Base-by-base conservation (phyloP, 2,329 filamentous ascomycete species). In the Scytalidium sp. region DNA sequence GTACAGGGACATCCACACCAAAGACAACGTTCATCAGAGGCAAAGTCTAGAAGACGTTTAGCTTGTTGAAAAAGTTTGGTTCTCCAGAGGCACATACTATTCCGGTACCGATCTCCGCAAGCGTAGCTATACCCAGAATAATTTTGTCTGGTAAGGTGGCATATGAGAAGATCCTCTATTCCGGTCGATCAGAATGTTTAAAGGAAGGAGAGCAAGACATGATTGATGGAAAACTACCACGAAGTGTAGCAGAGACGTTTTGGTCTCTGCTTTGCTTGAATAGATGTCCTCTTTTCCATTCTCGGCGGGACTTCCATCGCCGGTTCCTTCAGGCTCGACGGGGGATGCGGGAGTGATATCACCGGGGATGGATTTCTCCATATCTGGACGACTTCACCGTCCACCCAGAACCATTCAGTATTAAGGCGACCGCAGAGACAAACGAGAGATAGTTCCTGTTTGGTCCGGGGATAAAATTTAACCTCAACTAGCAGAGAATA, bases 11-110 rank as follows among this genome's bases (percentile, higher is more conserved):
- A 50, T 17, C 11, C 62, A 59, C 65, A 73, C 78, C 79, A 60
- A 83, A 82, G 13, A 82, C 68, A 11, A 83, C 72, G 49, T 82
- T 84, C 74, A 84, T 80, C 43, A 84, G 57, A 0, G 81, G 81
- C 43, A 84, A 63, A 1, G 80, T 83, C 69, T 73, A 49, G 7
- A 8, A 7, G 5, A 10, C 19, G 41, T 25, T 48, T 45, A 45
- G 20, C 19, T 25, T 7, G 7, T 36, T 4, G 13, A 10, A 36
- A 36, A 13, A 22, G 27, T 46, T 13, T 23, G 2, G 17, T 32
- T 22, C 29, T 9, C 3, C 6, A 41, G 20, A 21, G 29, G 15
- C 20, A 53, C 57, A 43, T 58, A 61, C 60, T 27, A 55, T 46
- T 21, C 62, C 62, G 39, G 52, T 56, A 7, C 58, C 61, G 17